Evolutionary conservation across 2,329 filamentous ascomycete genomes (phyloP), one percentile per base, ranked within the genome.

Genomic region (Verticillium zaregamsianum): DNA sequence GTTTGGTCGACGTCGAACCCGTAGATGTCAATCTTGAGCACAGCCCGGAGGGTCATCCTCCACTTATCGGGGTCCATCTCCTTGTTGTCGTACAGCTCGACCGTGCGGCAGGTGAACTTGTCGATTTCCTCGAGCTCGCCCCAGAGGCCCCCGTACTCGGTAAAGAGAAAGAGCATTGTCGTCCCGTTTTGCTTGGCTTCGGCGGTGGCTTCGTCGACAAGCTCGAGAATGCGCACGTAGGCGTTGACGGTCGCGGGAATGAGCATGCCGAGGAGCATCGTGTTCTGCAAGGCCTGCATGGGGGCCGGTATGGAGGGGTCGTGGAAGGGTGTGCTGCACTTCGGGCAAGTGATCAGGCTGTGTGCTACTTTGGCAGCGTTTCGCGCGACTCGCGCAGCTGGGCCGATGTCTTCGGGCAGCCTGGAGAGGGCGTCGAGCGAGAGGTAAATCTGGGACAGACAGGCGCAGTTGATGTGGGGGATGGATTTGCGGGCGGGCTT

Each of bases 1-100:
- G 20, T 33, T 28, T 57, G 45, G n/a, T 64, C 59, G 25, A 68
- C 66, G 14, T 70, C 68, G 32, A 83, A 68, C 0, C 86, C 86
- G 68, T 88, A 86, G 8, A 88, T 80, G 66, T 88, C 86, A 14
- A 83, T 67, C 62, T 80, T 80, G 20, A 88, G 72, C 61, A 88
- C 73, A 2, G 81, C 81, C 15, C 85, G 77, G 49, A 87, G 78
- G 2, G 78, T 77, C 8, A 77, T 74, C 39, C 84, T 76, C 86
- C 86, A 89, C 66, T 80, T 71, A 5, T 76, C 71, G 0, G 86
- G 84, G 32, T 81, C 76, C 72, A 88, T 78, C 52, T 76, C 71
- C 15, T 75, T 71, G 61, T 79, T 73, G 63, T 80, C 74, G 63
- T 79, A 76, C n/a, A 65, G 67, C 15, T 69, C 63, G 2, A 69